Conservation (phyloP, 495 filamentous ascomycete genomes). For the Penicillium atrosanguineum region DNA sequence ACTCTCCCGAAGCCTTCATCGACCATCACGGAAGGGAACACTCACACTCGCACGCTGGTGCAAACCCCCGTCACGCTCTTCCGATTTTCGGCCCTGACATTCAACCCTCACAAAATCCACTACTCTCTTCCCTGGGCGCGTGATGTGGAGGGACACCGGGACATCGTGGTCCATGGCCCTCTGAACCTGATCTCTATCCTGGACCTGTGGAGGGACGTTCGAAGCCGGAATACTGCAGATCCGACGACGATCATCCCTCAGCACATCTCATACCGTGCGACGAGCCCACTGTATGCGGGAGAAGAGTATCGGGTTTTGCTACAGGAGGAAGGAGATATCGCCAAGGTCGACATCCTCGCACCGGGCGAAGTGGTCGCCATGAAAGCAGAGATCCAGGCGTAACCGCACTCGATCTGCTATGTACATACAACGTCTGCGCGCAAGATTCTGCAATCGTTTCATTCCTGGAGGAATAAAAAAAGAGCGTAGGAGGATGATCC, state of each 20-base stretch:
- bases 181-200: slow-evolving; percentile 63
- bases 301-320: slow-evolving; percentile 50
- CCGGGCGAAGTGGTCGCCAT: slow-evolving; percentile 42
- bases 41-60: slow-evolving; percentile 41
- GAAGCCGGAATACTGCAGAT: slow-evolving; percentile 1
- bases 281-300: slow-evolving; percentile 58
- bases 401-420: too few species aligned
- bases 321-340: slow-evolving; percentile 27
- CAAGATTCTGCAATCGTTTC: too few species aligned
- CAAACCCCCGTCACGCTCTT: slow-evolving; percentile 61
- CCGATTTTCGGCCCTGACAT: slow-evolving; percentile 70
- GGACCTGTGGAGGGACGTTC: slow-evolving; percentile 60
- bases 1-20: slow-evolving; percentile 21
- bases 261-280: slow-evolving; percentile 57
- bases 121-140: slow-evolving; percentile 60
- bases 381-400: slow-evolving; percentile 44
- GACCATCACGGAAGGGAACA: slow-evolving; percentile 21
- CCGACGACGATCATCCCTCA: slow-evolving; percentile 33
- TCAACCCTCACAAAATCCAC: slow-evolving; percentile 72
- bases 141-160: slow-evolving; percentile 57
- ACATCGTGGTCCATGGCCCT: slow-evolving; percentile 62
- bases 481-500: too few species aligned
- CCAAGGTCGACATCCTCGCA: slow-evolving; percentile 40
- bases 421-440: too few species aligned
- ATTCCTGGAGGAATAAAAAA: too few species aligned